Base-by-base conservation (phyloP, 257 asterid species). In the Euphrasia confusa region DNA sequence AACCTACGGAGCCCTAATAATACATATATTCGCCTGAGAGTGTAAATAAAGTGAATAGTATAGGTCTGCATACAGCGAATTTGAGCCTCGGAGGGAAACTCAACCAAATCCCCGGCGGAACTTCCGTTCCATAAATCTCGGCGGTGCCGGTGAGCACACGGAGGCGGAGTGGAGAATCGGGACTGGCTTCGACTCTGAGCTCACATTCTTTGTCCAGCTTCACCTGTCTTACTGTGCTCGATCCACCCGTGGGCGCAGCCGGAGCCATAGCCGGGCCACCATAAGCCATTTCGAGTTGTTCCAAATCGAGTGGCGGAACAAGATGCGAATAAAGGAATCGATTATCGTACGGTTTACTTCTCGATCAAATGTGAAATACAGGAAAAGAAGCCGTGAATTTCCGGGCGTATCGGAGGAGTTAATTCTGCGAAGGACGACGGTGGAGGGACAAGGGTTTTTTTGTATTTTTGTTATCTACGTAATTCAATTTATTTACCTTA, bases 181-280 rank as follows among this genome's bases (percentile, higher is more conserved):
- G 83, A 33, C 84, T 80, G 35, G 85, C 95, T 81, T 93, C 99
- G 63, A 93, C 74, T 81, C 99, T 81, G 10, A 93, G 84, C 80
- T 89, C 97, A 67, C 88, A 85, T 75, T 93, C 99, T 71, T 87
- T 87, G 61, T 93, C 97, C 66, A 93, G 79, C 76, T 89, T 93
- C 76, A 87, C 94, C 73, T 85, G 93, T 64, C 96, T 82, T 10
- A 78, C 73, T 35, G 80, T 7, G 18, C 75, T 58, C 30, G 87
- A 69, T 58, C 78, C 82, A 70, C 83, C 78, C 12, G 84, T 55
- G 13, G 82, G 66, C 54, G 78, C 84, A 3, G 82, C 66, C 44
- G 83, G 79, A 68, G 89, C 85, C 35, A 72, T 67, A 32, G 83
- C 73, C 52, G 87, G 66, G 65, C 91, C 97, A 71, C 84, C 94